Conservation (phyloP, 345 rosid genomes). For the Lumnitzera racemosa region DNA sequence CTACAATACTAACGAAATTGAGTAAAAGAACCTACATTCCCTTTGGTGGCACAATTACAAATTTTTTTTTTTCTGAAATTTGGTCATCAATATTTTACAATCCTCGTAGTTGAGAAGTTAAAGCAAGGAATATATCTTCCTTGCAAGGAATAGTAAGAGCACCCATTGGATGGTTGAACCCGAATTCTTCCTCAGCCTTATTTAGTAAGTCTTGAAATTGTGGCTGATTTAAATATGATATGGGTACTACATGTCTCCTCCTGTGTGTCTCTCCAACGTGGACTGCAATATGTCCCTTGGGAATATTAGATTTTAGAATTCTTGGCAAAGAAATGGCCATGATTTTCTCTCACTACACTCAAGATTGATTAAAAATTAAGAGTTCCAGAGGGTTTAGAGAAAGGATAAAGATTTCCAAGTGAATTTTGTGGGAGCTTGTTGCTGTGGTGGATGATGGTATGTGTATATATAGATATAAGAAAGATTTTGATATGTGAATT, state of each 20-base stretch:
- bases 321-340: conserved; percentile 17
- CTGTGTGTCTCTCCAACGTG: conserved; percentile 23
- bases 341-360: background rate
- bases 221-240: conserved; percentile 31
- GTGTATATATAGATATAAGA: conserved; percentile 4
- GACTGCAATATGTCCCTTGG: conserved; percentile 17
- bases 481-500: background rate
- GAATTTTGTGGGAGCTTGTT: background rate
- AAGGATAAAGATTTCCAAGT: background rate
- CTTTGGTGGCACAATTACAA: no score
- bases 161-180: conserved; percentile 24
- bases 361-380: no score
- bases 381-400: background rate
- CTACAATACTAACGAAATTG: no score
- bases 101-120: conserved; percentile 13
- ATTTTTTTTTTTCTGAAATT: no score
- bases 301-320: conserved; percentile 8
- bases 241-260: conserved; percentile 29
- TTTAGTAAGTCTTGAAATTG: conserved; percentile 14
- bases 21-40: no score
- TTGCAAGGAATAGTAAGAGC: conserved; percentile 40
- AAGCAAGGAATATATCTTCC: conserved; percentile 21
- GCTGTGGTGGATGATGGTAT: background rate
- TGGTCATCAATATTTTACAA: background rate
- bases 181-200: conserved; percentile 35